Percentiles rank a stretch among this genome's conserved stretches.
Evolutionary conservation across 495 filamentous ascomycete species (phyloP).

Genomic region (Penicillium paradoxum): DNA sequence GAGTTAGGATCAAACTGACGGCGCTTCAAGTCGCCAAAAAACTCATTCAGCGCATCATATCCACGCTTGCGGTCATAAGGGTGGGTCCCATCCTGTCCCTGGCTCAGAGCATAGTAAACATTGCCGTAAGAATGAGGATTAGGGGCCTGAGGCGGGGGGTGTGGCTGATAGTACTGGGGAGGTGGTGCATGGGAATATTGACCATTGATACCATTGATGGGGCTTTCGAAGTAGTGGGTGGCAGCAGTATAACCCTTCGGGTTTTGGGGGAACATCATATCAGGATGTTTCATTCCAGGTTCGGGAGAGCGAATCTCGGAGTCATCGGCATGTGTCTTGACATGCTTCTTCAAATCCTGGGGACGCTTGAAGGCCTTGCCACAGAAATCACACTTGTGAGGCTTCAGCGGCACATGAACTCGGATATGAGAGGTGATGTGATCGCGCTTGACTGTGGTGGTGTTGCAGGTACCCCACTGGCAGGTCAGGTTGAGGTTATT

Average conservation of each 20-base stretch:
- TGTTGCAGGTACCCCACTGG: conserved; percentile 93
- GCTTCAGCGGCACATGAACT: conserved; percentile 95
- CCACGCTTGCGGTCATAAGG: conserved; percentile 70
- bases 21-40: conserved; percentile 88
- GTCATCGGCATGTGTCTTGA: conserved; percentile 99
- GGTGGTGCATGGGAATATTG: conserved; percentile 42
- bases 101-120: conserved; percentile 65
- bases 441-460: conserved; percentile 96
- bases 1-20: conserved; percentile 80
- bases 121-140: conserved; percentile 59
- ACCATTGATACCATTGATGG: conserved; percentile 36
- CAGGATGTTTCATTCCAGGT: conserved; percentile 48
- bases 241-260: conserved; percentile 40
- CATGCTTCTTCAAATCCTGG: conserved; percentile 98
- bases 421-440: conserved; percentile 99
- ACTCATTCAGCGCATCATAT: conserved; percentile 84
- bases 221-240: conserved; percentile 42
- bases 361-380: conserved; percentile 99
- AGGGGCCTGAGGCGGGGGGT: conserved; percentile 44
- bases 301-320: conserved; percentile 77
- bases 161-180: conserved; percentile 56
- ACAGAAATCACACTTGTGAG: conserved; percentile 97
- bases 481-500: conserved; percentile 98
- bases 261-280: conserved; percentile 50
- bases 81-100: conserved; percentile 43